These are phyloP conservation scores for Nakazawaea siamensis DNA, from an alignment of 805 yeast genomes.

Conservation along the genomic window DNA sequence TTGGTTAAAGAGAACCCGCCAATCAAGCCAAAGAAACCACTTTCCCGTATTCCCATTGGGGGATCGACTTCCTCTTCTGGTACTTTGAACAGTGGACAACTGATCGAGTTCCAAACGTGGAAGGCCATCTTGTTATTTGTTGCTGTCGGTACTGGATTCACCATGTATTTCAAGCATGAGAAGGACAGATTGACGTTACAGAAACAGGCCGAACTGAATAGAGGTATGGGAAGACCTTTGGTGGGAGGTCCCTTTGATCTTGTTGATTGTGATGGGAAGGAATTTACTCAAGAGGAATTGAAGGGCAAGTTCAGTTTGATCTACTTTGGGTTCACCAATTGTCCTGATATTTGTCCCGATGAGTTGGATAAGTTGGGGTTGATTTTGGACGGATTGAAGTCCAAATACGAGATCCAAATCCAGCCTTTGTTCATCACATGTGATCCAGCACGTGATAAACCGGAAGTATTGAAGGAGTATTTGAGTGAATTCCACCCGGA, in stretches of 20 bases:
- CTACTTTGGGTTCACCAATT: slow-evolving; percentile 96
- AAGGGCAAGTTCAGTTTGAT: slow-evolving; percentile 72
- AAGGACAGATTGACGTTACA: slow-evolving; percentile 68
- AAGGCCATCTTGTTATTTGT: slow-evolving; percentile 65
- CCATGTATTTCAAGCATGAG: slow-evolving; percentile 65
- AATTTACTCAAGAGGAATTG: slow-evolving; percentile 72
- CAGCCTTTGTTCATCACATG: slow-evolving; percentile 93
- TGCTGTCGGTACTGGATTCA: slow-evolving; percentile 62
- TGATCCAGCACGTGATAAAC: slow-evolving; percentile 93
- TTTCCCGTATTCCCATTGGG: slow-evolving; percentile 77
- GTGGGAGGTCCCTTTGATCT: slow-evolving; percentile 87
- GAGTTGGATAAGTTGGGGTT: slow-evolving; percentile 88
- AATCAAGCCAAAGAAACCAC: slow-evolving; percentile 40
- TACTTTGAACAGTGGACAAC: slow-evolving; percentile 20
- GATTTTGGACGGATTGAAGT: slow-evolving; percentile 54
- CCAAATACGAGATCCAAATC: slow-evolving; percentile 43
- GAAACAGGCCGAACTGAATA: slow-evolving; percentile 74
- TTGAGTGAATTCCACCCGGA: slow-evolving; percentile 84
- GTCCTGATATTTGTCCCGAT: slow-evolving; percentile 98
- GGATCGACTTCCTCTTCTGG: slow-evolving; percentile 32
- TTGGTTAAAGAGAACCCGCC: slow-evolving; percentile 5
- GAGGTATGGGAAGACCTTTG: slow-evolving; percentile 86
- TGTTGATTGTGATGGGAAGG: slow-evolving; percentile 59
- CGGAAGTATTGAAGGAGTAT: slow-evolving; percentile 77
- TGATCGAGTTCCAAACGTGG: slow-evolving; percentile 78